Percentiles rank a stretch among this genome's conserved stretches.
Evolutionary conservation across 2,329 filamentous ascomycete genomes (phyloP).

Genomic region (Fusarium setosum): DNA sequence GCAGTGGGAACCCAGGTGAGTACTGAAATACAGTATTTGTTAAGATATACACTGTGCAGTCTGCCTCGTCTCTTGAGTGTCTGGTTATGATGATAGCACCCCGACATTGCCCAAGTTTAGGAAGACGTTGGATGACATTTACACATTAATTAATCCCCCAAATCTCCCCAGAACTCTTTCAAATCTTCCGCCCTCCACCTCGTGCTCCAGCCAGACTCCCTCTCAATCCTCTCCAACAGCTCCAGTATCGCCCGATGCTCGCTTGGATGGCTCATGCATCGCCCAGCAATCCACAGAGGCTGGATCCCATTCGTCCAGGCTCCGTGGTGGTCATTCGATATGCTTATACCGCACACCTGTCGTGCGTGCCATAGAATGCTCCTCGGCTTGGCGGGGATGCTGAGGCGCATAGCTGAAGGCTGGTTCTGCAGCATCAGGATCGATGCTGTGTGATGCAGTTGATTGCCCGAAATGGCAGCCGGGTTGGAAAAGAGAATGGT

Average conservation of each 20-base stretch:
- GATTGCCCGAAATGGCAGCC: conserved; percentile 65
- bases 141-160: not conserved
- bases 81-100: too few relatives aligned
- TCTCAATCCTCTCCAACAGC: conserved; percentile 60
- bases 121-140: not conserved
- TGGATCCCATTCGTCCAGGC: conserved; percentile 67
- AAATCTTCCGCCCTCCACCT: conserved; percentile 64
- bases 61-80: not conserved
- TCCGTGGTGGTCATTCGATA: conserved; percentile 63
- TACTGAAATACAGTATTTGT: not conserved
- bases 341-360: conserved; percentile 63
- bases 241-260: conserved; percentile 57
- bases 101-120: too few relatives aligned
- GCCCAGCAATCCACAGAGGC: conserved; percentile 64
- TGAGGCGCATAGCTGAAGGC: conserved; percentile 53
- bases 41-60: not conserved
- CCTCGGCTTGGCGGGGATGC: conserved; percentile 53
- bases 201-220: conserved; percentile 64
- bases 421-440: conserved; percentile 62
- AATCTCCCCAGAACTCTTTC: conserved; percentile 54
- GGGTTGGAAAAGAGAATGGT: conserved; percentile 62
- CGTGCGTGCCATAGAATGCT: conserved; percentile 63
- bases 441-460: conserved; percentile 64
- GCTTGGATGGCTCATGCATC: conserved; percentile 60
- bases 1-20: too few relatives aligned